Evolutionary conservation across 2,329 filamentous ascomycete species (phyloP), one percentile per base, ranked within the genome.

Genomic region (Sporothrix euskadiensis): DNA sequence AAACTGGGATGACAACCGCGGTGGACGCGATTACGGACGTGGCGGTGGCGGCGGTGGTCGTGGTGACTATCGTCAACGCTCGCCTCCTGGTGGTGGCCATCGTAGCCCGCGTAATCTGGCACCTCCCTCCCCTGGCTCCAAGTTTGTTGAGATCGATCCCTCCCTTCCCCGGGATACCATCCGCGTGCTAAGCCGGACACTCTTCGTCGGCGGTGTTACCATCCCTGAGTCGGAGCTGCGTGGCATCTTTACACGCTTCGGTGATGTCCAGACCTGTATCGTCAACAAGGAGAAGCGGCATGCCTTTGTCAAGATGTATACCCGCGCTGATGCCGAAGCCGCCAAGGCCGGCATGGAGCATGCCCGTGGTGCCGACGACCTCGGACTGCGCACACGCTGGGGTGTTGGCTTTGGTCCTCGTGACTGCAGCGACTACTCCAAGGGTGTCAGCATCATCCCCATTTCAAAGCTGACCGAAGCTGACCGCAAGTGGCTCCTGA

Each of bases 241-340:
- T 71, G 84, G 84, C 69, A 90, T 97, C 61, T 99, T 99, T 81
- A 86, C 85, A 79, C 90, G 90, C 63, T 97, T 91, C 80, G 96
- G 96, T 74, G 86, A 90, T 71, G 96, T 99, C 4, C 96, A 99
- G 82, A 98, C 95, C 1, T 98, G 95, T 83, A 99, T 99, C 77
- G 94, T 98, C 77, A 98, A 99, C 84, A 92, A 94, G 79, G 96
- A 99, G 80, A 99, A 98, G 84, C 92, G 96, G 22, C 96, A 99
- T 82, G 96, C 96, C 6, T 99, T 99, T 81, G 95, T 99, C 79
- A 99, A 99, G 84, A 99, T 99, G 96, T 88, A 96, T 77, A 96
- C 89, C 76, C 93, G 97, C 52, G 87, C 89, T 75, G 94, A 97
- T 81, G 95, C 96, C 16, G 88, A 97, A 74, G 85, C 82, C 75